Base-by-base conservation (phyloP, 2,329 filamentous ascomycete species). In the Fusarium cyanostomum region DNA sequence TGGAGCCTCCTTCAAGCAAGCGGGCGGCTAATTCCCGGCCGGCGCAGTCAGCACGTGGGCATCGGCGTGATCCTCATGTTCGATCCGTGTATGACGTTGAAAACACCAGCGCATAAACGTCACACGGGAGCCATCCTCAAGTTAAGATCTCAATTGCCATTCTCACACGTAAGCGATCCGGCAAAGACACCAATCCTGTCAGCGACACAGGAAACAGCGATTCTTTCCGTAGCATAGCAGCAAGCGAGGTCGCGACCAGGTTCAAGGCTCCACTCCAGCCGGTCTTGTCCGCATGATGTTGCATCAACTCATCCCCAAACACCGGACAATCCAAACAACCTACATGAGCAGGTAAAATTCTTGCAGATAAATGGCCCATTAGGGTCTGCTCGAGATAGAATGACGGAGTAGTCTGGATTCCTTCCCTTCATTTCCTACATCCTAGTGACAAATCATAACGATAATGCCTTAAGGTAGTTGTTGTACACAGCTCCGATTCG, bases 401-500 rank as follows among this genome's bases (percentile, higher is more conserved):
- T n/a, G 30, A 12, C 27, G 39, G 42, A 52, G 18, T 18, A 46
- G 26, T 49, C 43, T 52, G 31, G 16, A 33, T 33, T 37, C 33
- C 12, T 46, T 26, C 35, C n/a, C 39, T 37, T 27, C 21, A 21
- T 16, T 43, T 43, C 53, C 51, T 49, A 52, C 35, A 41, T 50
- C 48, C 45, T 28, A 37, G 15, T 26, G 16, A 31, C 42, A 56
- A 46, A 52, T 63, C 62, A 66, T 63, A 28, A 61, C 18, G 31
- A 59, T 52, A 31, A 56, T 38, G 45, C 62, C 46, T 55, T 37
- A 42, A 52, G 54, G 18, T 63, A 39, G 24, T 49, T 68, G 59
- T 58, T 71, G 43, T 70, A 71, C 68, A 71, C 43, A 54, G 65
- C 67, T 68, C 65, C 39, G 18, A 46, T 31, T 21, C 12, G 61